These are phyloP conservation scores for Astrothelium macrocarpum DNA, from an alignment of 495 filamentous ascomycete species.

Conservation along the genomic window DNA sequence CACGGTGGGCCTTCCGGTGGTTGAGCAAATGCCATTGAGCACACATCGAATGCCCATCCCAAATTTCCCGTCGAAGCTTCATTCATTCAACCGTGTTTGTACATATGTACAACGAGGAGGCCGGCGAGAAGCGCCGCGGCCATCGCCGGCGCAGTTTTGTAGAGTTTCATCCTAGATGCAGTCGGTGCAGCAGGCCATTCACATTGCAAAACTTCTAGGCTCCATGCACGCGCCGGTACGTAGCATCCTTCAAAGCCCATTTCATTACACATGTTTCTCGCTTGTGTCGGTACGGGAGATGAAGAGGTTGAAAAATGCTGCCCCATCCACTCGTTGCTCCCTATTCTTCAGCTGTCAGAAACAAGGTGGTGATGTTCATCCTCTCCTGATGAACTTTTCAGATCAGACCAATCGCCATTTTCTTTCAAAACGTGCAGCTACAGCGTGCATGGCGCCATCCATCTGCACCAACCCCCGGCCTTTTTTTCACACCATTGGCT, in stretches of 20 bases:
- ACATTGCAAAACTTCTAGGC: not conserved
- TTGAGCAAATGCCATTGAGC: too few species aligned
- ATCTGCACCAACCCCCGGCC: not conserved
- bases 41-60: too few species aligned
- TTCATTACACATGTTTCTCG: not conserved
- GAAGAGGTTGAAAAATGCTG: not conserved
- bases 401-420: not conserved
- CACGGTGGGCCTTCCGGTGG: too few species aligned
- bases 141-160: not conserved
- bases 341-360: not conserved
- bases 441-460: not conserved
- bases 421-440: not conserved
- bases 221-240: not conserved
- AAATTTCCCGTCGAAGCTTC: too few species aligned
- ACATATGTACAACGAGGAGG: too few species aligned
- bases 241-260: not conserved
- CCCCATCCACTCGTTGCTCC: not conserved
- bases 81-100: too few species aligned
- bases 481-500: not conserved
- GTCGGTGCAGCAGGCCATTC: constrained; percentile 1
- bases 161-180: not conserved
- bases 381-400: not conserved
- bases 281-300: not conserved
- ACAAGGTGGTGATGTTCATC: not conserved
- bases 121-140: not conserved